Conservation (phyloP, 345 rosid genomes). For the Eucalyptus coolabah region DNA sequence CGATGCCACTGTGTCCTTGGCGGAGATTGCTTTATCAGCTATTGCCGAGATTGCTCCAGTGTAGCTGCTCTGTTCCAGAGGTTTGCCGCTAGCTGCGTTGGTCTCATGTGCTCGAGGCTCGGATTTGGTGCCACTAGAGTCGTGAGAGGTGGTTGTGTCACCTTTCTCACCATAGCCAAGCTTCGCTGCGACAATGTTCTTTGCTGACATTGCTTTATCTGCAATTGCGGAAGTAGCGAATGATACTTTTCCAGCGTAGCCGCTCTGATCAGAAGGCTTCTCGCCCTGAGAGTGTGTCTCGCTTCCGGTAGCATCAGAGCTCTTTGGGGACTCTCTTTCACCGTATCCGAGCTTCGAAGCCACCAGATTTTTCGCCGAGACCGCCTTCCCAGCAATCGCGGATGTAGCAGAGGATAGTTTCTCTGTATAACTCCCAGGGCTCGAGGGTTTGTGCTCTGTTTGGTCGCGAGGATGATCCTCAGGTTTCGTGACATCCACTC, state of each 20-base stretch:
- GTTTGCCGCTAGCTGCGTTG: not conserved
- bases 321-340: not conserved
- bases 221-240: conserved; percentile 33
- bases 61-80: conserved; percentile 13
- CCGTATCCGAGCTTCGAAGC: conserved; percentile 11
- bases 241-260: conserved; percentile 20
- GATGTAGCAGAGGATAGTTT: not conserved
- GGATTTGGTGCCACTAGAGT: not conserved
- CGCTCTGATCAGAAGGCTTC: conserved; percentile 3
- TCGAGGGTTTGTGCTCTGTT: not conserved
- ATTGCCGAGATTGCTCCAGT: not conserved
- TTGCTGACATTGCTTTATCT: conserved; percentile 32
- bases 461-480: not conserved
- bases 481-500: not conserved
- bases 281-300: not conserved
- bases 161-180: conserved; percentile 34
- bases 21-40: not conserved
- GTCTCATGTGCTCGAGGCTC: not conserved
- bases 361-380: not conserved
- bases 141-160: not conserved
- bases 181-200: conserved; percentile 38
- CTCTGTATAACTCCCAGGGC: not conserved
- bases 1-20: not conserved
- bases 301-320: not conserved
- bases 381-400: not conserved